A percentile compares a stretch with the other conserved stretches of the same genome.
These are phyloP conservation scores for Datisca glomerata DNA, from an alignment of 306 rosid genomes.

Conservation along the genomic window DNA sequence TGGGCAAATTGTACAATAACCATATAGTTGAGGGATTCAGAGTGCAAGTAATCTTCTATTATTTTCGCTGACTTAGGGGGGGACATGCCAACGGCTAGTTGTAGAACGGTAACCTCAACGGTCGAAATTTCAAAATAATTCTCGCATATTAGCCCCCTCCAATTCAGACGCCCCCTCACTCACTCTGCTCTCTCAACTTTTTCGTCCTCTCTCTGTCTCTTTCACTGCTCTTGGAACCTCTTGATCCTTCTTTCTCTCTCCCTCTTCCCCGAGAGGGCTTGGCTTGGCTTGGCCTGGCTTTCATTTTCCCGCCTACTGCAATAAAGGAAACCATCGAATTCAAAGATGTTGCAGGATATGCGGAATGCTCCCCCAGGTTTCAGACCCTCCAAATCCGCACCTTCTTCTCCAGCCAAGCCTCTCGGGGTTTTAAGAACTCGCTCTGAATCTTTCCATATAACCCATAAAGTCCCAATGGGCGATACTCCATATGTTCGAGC, in stretches of 20 bases:
- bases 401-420: conserved; percentile 94
- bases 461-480: conserved; percentile 83
- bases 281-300: too few species aligned
- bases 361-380: conserved; percentile 97
- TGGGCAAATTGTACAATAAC: too few species aligned
- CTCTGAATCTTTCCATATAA: conserved; percentile 64
- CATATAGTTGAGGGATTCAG: too few species aligned
- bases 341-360: conserved; percentile 65
- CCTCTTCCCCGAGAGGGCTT: too few species aligned
- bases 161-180: neutral
- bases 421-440: conserved; percentile 55
- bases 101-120: conserved; percentile 21
- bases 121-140: conserved; percentile 14
- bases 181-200: conserved; percentile 3
- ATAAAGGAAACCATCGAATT: too few species aligned
- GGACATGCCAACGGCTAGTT: conserved; percentile 19
- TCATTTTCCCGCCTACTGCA: too few species aligned
- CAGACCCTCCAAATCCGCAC: conserved; percentile 91
- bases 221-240: neutral
- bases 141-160: conserved; percentile 9
- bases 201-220: neutral
- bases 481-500: conserved; percentile 95
- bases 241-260: conserved; percentile 5
- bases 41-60: too few species aligned
- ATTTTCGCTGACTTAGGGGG: neutral